phyloP scores from a whole-genome alignment of 495 filamentous ascomycete species.

The Trichoderma virens region DNA sequence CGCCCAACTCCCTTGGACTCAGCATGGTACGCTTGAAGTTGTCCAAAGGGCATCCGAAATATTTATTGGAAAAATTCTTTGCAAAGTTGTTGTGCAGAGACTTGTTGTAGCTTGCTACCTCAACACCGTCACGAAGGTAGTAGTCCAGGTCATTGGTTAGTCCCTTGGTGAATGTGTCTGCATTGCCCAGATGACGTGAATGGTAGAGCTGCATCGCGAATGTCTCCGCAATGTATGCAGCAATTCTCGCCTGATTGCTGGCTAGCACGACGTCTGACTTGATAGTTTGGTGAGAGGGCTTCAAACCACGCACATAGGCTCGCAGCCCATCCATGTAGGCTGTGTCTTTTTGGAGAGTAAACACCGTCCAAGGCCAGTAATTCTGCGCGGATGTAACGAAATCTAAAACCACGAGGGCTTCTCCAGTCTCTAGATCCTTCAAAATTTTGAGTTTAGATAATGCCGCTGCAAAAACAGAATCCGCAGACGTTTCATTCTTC shows the following conservation, averaged over 20 bases:
- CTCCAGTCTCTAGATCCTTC: conserved; percentile 49
- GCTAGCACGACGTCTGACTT: conserved; percentile 41
- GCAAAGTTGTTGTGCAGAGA: conserved; percentile 80
- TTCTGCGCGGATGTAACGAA: conserved; percentile 83
- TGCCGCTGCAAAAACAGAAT: conserved; percentile 66
- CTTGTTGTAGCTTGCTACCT: conserved; percentile 67
- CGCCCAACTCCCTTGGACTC: conserved; percentile 53
- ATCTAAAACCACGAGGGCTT: conserved; percentile 66
- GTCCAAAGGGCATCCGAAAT: conserved; percentile 56
- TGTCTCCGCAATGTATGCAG: conserved; percentile 75
- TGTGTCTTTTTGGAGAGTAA: conserved; percentile 62
- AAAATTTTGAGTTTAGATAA: conserved; percentile 66
- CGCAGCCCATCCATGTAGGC: conserved; percentile 63
- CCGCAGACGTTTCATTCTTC: conserved; percentile 37
- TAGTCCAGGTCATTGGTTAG: conserved; percentile 69
- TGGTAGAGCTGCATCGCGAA: conserved; percentile 88
- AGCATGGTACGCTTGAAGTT: conserved; percentile 72
- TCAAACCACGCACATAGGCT: conserved; percentile 57
- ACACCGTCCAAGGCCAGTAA: conserved; percentile 86
- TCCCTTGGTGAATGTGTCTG: conserved; percentile 52
- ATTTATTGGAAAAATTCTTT: conserved; percentile 74
- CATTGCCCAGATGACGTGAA: conserved; percentile 61
- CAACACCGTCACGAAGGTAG: conserved; percentile 64
- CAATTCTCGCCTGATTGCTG: conserved; percentile 59
- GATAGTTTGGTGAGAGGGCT: conserved; percentile 36